Conservation (phyloP, 495 filamentous ascomycete genomes). For the Lasiosphaeriaceae sp. region DNA sequence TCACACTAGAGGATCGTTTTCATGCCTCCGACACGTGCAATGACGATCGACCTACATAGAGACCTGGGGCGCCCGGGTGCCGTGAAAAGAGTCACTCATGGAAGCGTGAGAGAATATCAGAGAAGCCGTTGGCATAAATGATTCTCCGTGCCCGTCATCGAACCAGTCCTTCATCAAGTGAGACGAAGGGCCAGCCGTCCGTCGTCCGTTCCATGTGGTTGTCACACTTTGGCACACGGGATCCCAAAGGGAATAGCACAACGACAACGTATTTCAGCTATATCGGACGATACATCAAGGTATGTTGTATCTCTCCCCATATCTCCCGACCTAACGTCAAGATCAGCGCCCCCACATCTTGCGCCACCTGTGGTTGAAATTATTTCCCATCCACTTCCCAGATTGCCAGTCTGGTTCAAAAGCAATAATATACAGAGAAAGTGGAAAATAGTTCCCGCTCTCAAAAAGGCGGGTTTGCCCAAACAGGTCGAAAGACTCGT, state of each 20-base stretch:
- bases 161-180: background rate
- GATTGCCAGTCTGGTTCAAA: background rate
- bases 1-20: background rate
- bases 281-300: too few relatives aligned
- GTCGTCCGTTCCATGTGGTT: too few relatives aligned
- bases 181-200: background rate
- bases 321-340: background rate
- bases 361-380: background rate
- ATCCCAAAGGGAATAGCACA: too few relatives aligned
- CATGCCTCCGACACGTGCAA: slow-evolving; percentile 1
- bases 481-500: background rate
- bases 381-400: background rate
- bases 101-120: background rate
- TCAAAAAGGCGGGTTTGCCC: background rate
- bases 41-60: background rate
- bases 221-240: too few relatives aligned
- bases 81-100: background rate
- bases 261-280: too few relatives aligned
- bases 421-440: slow-evolving; percentile 3
- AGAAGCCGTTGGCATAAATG: background rate
- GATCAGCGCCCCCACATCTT: background rate
- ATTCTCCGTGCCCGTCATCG: background rate
- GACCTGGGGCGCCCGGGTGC: background rate
- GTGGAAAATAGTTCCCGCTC: background rate
- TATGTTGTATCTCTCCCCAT: too few relatives aligned